Conservation (phyloP, 2,329 filamentous ascomycete genomes). For the Didymosphaeria variabile region DNA sequence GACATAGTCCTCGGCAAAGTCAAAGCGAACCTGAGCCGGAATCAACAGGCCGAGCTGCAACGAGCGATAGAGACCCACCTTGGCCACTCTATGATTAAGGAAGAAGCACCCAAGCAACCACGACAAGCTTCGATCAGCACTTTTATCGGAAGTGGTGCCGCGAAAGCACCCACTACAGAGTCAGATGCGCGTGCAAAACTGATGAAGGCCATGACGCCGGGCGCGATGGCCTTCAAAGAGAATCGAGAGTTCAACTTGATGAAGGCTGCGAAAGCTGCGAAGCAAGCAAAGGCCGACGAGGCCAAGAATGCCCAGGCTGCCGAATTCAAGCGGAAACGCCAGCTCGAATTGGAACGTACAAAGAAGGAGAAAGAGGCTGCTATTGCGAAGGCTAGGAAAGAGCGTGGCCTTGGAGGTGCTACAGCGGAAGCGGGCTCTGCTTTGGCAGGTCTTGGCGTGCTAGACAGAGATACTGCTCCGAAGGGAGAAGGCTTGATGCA, state of each 20-base stretch:
- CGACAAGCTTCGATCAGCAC: conserved; percentile 54
- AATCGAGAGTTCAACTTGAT: conserved; percentile 35
- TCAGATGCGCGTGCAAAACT: conserved; percentile 34
- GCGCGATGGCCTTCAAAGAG: conserved; percentile 40
- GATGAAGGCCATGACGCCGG: conserved; percentile 40
- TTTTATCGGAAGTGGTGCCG: conserved; percentile 49
- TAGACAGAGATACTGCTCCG: conserved; percentile 80
- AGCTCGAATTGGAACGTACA: conserved; percentile 77
- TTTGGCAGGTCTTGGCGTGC: conserved; percentile 73
- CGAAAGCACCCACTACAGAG: conserved; percentile 42
- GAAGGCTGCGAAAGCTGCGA: conserved; percentile 34
- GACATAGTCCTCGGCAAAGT: conserved; percentile 71
- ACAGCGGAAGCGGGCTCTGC: conserved; percentile 83
- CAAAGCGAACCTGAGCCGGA: conserved; percentile 80
- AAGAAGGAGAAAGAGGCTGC: conserved; percentile 75
- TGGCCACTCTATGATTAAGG: conserved; percentile 49
- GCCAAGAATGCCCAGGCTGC: conserved; percentile 38
- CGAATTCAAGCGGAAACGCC: conserved; percentile 76
- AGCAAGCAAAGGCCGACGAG: conserved; percentile 36
- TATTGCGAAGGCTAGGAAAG: conserved; percentile 73
- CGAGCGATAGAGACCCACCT: conserved; percentile 65
- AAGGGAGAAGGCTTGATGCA: conserved; percentile 91
- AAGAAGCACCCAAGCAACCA: conserved; percentile 43
- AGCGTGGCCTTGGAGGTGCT: conserved; percentile 58
- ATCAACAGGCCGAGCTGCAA: conserved; percentile 84